Conservation (phyloP, 2,329 filamentous ascomycete species). For the Clonostachys sp. region DNA sequence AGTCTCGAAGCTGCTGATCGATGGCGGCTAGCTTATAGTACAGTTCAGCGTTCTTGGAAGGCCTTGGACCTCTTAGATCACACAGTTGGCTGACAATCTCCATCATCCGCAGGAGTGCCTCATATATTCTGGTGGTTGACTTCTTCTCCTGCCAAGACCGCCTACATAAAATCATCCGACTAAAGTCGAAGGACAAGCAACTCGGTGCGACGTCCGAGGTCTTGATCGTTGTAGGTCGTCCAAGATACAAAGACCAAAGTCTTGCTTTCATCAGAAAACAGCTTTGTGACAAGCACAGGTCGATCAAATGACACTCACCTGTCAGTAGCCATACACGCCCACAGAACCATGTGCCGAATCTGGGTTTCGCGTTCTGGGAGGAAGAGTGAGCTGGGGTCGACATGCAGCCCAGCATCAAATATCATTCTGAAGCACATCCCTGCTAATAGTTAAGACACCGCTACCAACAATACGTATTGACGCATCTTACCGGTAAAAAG, state of each 20-base stretch:
- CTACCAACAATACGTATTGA: not conserved
- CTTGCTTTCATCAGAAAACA: not conserved
- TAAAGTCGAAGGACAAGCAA: slow-evolving; percentile 2
- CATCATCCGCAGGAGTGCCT: slow-evolving; percentile 7
- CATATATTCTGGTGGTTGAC: slow-evolving; percentile 7
- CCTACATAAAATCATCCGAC: slow-evolving; percentile 1
- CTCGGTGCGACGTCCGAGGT: slow-evolving; percentile 7
- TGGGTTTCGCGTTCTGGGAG: slow-evolving; percentile 5
- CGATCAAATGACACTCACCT: slow-evolving; percentile 1
- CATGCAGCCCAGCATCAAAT: slow-evolving; percentile 9
- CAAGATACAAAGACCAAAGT: slow-evolving; percentile 9
- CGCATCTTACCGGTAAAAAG: slow-evolving; percentile 2
- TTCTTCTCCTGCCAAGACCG: slow-evolving; percentile 5
- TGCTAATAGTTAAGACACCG: not conserved
- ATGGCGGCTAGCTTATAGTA: slow-evolving; percentile 6
- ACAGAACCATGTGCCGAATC: slow-evolving; percentile 8
- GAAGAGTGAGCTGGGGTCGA: slow-evolving; percentile 3
- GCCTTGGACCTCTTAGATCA: slow-evolving; percentile 4
- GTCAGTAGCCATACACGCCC: slow-evolving; percentile 7
- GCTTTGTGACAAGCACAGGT: too few species aligned
- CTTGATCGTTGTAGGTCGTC: slow-evolving; percentile 9
- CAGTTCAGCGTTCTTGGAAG: slow-evolving; percentile 1
- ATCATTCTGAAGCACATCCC: slow-evolving; percentile 8
- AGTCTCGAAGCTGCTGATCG: slow-evolving; percentile 5
- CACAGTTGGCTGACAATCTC: slow-evolving; percentile 5